Base-by-base conservation (phyloP, 495 filamentous ascomycete species). In the Clohesyomyces aquaticus region DNA sequence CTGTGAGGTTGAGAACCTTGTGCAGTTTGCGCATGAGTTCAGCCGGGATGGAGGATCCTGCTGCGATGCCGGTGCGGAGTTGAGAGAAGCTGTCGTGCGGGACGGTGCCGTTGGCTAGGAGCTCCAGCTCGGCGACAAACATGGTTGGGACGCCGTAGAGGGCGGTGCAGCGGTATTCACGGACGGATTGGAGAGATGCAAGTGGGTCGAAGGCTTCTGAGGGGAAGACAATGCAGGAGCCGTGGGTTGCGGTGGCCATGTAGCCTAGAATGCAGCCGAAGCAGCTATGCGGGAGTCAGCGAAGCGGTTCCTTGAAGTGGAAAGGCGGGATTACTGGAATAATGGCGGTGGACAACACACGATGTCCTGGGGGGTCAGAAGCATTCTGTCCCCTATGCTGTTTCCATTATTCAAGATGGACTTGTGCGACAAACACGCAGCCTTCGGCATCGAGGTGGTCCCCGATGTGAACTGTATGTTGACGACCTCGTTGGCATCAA, bases 401-500 rank as follows among this genome's bases (percentile, higher is more conserved):
- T 80, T 82, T 29, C 92, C 91, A 72, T 96, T 96, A 73, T 98
- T 98, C 42, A 98, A 79, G 63, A 98, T 96, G 11, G 82, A 85
- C 8, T 79, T 82, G 75, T 98, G 94, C 4, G 83, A 87, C 3
- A 98, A 82, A 76, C 91, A 96, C 0, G 93, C 91, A 0, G 94
- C 94, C 78, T 98, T 98, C 1, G 94, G 94, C 71, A 82, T 78
- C 0, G 87, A 87, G 0, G 93, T 98, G 6, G 93, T 98, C 26
- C 93, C 94, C 6, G 89, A 93, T 8, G 94, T 98, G 76, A 97
- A 98, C 72, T 98, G 94, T 66, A 98, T 96, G 72, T 97, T 97
- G 46, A 95, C 86, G 2, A 89, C 85, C 16, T 98, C 94, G 59
- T 85, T 70, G 0, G 84, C 78, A 12, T 79, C 76, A 18, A 97